Percentiles rank a stretch among this genome's conserved stretches.
phyloP scores from a whole-genome alignment of 441 rosid genomes.

The Rhodomyrtus psidioides region DNA sequence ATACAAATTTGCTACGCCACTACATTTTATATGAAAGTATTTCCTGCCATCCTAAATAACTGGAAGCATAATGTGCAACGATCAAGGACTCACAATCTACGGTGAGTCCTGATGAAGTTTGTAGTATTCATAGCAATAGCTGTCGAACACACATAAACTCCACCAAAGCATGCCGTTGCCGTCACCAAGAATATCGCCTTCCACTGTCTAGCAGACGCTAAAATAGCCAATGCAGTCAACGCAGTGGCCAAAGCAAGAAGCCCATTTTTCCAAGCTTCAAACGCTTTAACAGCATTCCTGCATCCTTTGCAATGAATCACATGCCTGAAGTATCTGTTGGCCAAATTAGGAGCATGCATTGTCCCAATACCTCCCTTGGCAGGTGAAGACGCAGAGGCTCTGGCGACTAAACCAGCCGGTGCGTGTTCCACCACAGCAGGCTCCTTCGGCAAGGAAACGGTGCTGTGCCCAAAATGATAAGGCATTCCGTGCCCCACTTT shows the following conservation, averaged over 20 bases:
- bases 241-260: constrained; percentile 39
- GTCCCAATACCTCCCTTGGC: constrained; percentile 75
- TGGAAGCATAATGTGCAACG: neutral
- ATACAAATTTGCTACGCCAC: neutral
- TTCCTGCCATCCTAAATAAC: neutral
- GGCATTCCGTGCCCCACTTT: constrained; percentile 98
- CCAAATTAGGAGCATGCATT: constrained; percentile 72
- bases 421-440: constrained; percentile 89
- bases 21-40: neutral
- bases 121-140: constrained; percentile 64
- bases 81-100: constrained; percentile 44
- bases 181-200: constrained; percentile 41
- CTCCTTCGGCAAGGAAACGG: constrained; percentile 52
- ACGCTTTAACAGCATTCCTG: constrained; percentile 44
- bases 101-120: constrained; percentile 77
- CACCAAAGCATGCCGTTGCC: constrained; percentile 46
- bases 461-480: constrained; percentile 81
- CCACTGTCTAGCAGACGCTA: constrained; percentile 61
- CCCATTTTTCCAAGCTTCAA: constrained; percentile 47
- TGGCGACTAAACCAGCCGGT: constrained; percentile 76
- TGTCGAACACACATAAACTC: constrained; percentile 52
- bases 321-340: constrained; percentile 72
- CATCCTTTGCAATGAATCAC: constrained; percentile 82
- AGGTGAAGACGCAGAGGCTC: constrained; percentile 62
- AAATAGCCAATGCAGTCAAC: constrained; percentile 52